Evolutionary conservation across 2,329 filamentous ascomycete genomes (phyloP).

Genomic region (Neofusicoccum sp.): DNA sequence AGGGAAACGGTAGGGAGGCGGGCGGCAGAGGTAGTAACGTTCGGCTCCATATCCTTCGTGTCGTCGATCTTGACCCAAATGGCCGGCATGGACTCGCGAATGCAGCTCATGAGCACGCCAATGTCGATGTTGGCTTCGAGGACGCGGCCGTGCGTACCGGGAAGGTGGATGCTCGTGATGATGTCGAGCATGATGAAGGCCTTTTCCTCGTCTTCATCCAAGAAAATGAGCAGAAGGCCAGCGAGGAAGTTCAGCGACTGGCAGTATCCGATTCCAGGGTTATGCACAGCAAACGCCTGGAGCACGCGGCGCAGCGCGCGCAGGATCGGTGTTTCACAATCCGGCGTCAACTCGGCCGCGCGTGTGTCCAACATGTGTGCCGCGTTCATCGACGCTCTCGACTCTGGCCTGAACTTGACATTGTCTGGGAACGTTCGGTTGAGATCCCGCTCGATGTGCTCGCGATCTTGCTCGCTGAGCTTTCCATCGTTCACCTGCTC

Average conservation of each 20-base stretch:
- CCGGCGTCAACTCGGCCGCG: conserved; percentile 13
- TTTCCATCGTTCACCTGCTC: conserved; percentile 61
- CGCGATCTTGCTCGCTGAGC: conserved; percentile 70
- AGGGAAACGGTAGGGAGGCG: conserved; percentile 84
- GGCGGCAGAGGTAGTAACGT: conserved; percentile 35
- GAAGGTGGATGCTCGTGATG: conserved; percentile 82
- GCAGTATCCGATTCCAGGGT: conserved; percentile 89
- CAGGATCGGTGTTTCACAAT: conserved; percentile 71
- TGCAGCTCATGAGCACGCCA: conserved; percentile 83
- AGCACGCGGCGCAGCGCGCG: conserved; percentile 79
- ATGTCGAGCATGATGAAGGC: conserved; percentile 91
- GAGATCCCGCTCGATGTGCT: conserved; percentile 90
- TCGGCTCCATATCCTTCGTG: conserved; percentile 52
- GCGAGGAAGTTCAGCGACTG: conserved; percentile 95
- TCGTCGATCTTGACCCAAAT: conserved; percentile 90
- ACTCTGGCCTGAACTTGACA: conserved; percentile 75
- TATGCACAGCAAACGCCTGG: conserved; percentile 86
- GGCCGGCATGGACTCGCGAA: conserved; percentile 76
- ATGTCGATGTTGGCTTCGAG: conserved; percentile 93
- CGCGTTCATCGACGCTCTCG: conserved; percentile 31
- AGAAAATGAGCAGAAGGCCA: conserved; percentile 82
- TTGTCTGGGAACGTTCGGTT: conserved; percentile 96
- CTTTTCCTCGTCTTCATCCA: conserved; percentile 78
- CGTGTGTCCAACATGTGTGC: conserved; percentile 12
- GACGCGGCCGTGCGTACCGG: conserved; percentile 86